Evolutionary conservation across 495 filamentous ascomycete genomes (phyloP).

Genomic region (Penicillium simplicissimum): DNA sequence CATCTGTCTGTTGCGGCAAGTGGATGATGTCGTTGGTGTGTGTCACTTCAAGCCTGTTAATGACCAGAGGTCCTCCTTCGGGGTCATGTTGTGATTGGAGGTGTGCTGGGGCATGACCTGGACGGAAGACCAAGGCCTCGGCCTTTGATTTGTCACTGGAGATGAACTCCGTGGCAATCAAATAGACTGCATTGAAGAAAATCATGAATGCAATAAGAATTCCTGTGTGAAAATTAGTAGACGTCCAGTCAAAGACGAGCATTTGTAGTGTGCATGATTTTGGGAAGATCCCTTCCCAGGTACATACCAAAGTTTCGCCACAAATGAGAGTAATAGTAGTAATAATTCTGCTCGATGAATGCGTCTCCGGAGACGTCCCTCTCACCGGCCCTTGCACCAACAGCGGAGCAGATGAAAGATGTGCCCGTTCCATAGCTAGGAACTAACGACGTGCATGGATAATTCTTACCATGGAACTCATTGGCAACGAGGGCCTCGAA

Average conservation of each 20-base stretch:
- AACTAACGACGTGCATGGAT: conserved; percentile 43
- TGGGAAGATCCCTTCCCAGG: background rate
- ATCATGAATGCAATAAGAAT: conserved; percentile 60
- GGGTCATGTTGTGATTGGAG: conserved; percentile 25
- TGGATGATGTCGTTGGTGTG: conserved; percentile 30
- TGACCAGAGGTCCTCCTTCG: conserved; percentile 17
- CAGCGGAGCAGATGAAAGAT: conserved; percentile 47
- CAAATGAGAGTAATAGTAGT: conserved; percentile 54
- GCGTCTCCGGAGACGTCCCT: conserved; percentile 47
- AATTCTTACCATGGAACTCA: conserved; percentile 59
- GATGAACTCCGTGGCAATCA: conserved; percentile 39
- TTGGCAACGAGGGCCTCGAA: conserved; percentile 44
- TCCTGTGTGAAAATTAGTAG: background rate
- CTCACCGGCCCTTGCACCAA: conserved; percentile 53
- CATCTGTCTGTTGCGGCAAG: conserved; percentile 53
- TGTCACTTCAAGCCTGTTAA: conserved; percentile 21
- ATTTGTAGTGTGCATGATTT: background rate
- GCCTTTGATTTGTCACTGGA: conserved; percentile 34
- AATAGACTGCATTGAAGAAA: conserved; percentile 51
- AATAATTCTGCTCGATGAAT: conserved; percentile 54
- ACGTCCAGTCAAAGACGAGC: background rate
- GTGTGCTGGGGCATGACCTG: conserved; percentile 33
- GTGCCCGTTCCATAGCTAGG: conserved; percentile 44
- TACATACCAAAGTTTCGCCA: conserved; percentile 60
- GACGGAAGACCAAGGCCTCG: conserved; percentile 39